A percentile compares a stretch with the other conserved stretches of the same genome.
Evolutionary conservation across 352 stramenopile species (phyloP).

Genomic region (Globisporangium solare): DNA sequence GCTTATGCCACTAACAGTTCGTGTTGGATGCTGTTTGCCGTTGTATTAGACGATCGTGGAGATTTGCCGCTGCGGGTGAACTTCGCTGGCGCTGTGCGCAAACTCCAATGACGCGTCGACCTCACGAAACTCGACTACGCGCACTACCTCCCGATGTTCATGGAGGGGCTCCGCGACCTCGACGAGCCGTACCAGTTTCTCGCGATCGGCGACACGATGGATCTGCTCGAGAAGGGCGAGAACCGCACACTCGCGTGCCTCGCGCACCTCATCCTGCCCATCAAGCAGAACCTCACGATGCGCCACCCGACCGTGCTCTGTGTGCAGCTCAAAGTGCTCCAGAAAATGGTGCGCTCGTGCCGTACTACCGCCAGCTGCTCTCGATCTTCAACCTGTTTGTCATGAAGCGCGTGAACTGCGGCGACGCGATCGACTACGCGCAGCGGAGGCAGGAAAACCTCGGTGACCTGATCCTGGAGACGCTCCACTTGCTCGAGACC

Average conservation of each 20-base stretch:
- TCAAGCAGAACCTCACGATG: constrained; percentile 87
- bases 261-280: constrained; percentile 48
- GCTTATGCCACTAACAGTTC: neutral
- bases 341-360: constrained; percentile 72
- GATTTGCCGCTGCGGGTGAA: constrained; percentile 72
- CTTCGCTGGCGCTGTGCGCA: constrained; percentile 68
- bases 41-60: constrained; percentile 49
- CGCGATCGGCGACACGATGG: constrained; percentile 65
- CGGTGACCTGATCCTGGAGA: constrained; percentile 87
- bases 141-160: constrained; percentile 90
- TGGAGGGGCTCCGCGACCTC: constrained; percentile 88
- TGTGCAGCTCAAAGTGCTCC: constrained; percentile 72
- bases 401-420: constrained; percentile 89
- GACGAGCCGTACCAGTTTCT: constrained; percentile 86
- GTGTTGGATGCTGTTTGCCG: neutral
- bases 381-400: constrained; percentile 92
- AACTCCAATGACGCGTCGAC: constrained; percentile 68
- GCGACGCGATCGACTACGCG: constrained; percentile 91
- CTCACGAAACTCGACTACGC: constrained; percentile 73
- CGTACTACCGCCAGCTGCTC: constrained; percentile 91
- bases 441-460: constrained; percentile 88
- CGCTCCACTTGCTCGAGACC: constrained; percentile 86
- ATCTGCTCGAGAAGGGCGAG: constrained; percentile 78
- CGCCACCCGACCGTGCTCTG: constrained; percentile 68
- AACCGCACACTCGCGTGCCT: constrained; percentile 58